These are phyloP conservation scores for Lophium mytilinum DNA, from an alignment of 495 filamentous ascomycete species.

Conservation along the genomic window DNA sequence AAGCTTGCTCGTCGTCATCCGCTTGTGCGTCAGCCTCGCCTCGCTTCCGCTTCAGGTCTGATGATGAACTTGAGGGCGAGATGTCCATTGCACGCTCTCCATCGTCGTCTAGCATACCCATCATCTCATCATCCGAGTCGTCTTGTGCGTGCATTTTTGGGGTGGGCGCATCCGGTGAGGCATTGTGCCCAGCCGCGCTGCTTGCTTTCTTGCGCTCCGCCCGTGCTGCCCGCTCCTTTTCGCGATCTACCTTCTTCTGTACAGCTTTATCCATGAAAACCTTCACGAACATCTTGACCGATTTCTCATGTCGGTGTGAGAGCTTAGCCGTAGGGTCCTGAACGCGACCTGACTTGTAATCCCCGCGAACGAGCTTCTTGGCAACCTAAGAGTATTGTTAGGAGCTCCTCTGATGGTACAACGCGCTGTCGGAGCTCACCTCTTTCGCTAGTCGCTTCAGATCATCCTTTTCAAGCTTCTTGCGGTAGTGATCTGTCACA, in stretches of 20 bases:
- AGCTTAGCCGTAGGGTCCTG: slow-evolving; percentile 68
- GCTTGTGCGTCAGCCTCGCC: slow-evolving; percentile 31
- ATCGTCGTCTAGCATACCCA: slow-evolving; percentile 52
- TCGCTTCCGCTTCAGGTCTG: slow-evolving; percentile 56
- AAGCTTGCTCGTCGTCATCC: slow-evolving; percentile 28
- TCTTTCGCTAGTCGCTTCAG: slow-evolving; percentile 83
- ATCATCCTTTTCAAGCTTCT: slow-evolving; percentile 78
- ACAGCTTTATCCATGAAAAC: slow-evolving; percentile 81
- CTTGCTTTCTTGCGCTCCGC: slow-evolving; percentile 39
- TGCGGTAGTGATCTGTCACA: slow-evolving; percentile 75
- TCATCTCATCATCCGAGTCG: slow-evolving; percentile 33
- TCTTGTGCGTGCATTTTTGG: slow-evolving; percentile 16
- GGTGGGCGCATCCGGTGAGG: neutral
- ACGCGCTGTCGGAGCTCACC: slow-evolving; percentile 34
- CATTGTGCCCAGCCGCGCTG: slow-evolving; percentile 7
- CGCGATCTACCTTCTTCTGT: slow-evolving; percentile 59
- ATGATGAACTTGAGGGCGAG: slow-evolving; percentile 30
- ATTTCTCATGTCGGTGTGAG: slow-evolving; percentile 66
- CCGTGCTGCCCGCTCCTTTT: slow-evolving; percentile 55
- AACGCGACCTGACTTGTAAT: slow-evolving; percentile 81
- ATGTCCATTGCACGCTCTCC: slow-evolving; percentile 8
- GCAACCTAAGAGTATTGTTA: slow-evolving; percentile 41
- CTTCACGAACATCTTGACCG: slow-evolving; percentile 72
- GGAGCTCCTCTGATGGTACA: neutral
- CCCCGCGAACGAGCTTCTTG: slow-evolving; percentile 79